Percentiles rank a stretch among this genome's conserved stretches.
phyloP scores from a whole-genome alignment of 305 asterid genomes.

The Striga hermonthica region DNA sequence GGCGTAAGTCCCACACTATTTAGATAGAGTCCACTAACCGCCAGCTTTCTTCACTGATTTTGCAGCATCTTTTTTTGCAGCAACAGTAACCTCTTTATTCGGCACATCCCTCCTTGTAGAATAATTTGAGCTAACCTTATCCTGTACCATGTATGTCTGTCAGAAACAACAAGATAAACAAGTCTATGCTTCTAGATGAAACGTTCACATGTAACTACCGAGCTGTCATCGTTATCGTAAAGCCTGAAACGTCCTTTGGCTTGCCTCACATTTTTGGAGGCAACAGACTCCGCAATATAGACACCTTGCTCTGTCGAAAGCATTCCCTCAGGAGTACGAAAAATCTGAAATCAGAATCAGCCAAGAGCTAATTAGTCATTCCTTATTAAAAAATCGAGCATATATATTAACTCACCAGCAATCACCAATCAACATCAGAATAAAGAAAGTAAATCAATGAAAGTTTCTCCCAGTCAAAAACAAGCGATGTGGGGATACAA shows the following conservation, averaged over 20 bases:
- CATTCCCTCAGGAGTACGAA: constrained; percentile 83
- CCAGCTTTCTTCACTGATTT: constrained; percentile 81
- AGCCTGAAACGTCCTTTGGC: constrained; percentile 85
- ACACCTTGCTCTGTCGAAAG: constrained; percentile 96
- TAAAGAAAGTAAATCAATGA: neutral
- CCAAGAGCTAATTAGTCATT: constrained; percentile 23
- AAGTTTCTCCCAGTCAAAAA: neutral
- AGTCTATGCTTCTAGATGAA: constrained; percentile 26
- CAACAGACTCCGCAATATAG: constrained; percentile 82
- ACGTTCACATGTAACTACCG: constrained; percentile 43
- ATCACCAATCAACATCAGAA: neutral
- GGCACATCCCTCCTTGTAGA: constrained; percentile 57
- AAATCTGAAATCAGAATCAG: constrained; percentile 52
- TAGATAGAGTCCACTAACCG: constrained; percentile 30
- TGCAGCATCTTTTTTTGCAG: constrained; percentile 68
- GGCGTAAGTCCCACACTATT: constrained; percentile 14
- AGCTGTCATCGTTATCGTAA: constrained; percentile 56
- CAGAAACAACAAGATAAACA: constrained; percentile 18
- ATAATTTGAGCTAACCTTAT: constrained; percentile 53
- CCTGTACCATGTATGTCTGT: constrained; percentile 52
- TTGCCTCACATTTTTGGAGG: constrained; percentile 67
- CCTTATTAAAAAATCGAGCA: constrained; percentile 14
- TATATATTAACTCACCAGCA: constrained; percentile 4
- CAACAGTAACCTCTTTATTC: constrained; percentile 49
- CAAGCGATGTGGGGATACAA: constrained; percentile 14